Conservation (phyloP, 106 monocot genomes). For the Allium fistulosum region DNA sequence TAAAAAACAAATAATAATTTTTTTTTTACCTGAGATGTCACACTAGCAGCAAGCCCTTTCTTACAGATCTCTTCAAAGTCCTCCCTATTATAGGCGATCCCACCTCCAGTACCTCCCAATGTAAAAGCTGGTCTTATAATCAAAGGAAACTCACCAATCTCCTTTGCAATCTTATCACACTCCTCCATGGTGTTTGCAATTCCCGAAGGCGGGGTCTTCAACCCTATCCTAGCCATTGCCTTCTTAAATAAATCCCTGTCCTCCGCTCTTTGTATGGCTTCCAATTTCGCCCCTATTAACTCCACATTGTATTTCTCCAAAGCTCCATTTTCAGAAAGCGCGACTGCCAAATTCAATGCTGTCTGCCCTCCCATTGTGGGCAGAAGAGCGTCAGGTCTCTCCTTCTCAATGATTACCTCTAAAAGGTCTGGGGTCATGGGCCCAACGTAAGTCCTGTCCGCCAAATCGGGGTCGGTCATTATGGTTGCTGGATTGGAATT, state of each 20-base stretch:
- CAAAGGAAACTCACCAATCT: constrained; percentile 76
- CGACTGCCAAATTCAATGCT: constrained; percentile 91
- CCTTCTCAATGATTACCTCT: constrained; percentile 55
- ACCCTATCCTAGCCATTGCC: constrained; percentile 84
- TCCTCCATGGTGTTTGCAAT: constrained; percentile 86
- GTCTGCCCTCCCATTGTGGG: constrained; percentile 99
- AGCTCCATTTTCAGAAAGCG: constrained; percentile 72
- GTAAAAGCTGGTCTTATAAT: constrained; percentile 93
- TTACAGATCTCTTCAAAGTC: constrained; percentile 88
- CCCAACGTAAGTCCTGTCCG: constrained; percentile 79
- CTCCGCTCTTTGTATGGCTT: constrained; percentile 76
- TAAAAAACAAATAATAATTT: not conserved
- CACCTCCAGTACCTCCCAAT: constrained; percentile 90
- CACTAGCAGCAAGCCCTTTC: constrained; percentile 71
- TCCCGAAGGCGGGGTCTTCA: constrained; percentile 93
- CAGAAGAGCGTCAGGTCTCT: constrained; percentile 85
- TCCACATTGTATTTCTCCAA: constrained; percentile 51
- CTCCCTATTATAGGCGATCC: constrained; percentile 81
- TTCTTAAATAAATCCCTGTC: constrained; percentile 82
- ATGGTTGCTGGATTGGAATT: constrained; percentile 99
- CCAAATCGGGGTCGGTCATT: constrained; percentile 94
- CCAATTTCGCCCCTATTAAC: constrained; percentile 90
- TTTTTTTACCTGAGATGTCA: constrained; percentile 56
- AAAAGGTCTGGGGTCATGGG: constrained; percentile 91
- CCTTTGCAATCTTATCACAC: constrained; percentile 54